A percentile compares a stretch with the other conserved stretches of the same genome.
These are phyloP conservation scores for Microcyclosporella mali DNA, from an alignment of 2,329 filamentous ascomycete species.

Conservation along the genomic window DNA sequence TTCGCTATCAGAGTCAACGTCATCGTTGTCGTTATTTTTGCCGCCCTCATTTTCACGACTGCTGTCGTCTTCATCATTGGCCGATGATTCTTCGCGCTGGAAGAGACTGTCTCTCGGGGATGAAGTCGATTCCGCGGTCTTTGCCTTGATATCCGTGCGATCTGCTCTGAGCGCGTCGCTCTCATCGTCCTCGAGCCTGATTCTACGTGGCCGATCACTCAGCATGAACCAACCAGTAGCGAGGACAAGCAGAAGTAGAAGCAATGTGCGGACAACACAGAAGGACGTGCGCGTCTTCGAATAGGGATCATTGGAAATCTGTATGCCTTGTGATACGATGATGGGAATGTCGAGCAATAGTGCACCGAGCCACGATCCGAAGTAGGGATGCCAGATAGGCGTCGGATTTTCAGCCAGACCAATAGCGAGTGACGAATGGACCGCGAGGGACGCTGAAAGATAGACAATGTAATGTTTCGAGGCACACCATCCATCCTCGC, in stretches of 20 bases:
- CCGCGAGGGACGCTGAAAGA: slow-evolving; percentile 14
- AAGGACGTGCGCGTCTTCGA: slow-evolving; percentile 10
- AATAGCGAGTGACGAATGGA: slow-evolving; percentile 19
- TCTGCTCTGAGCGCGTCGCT: slow-evolving; percentile 21
- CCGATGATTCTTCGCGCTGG: slow-evolving; percentile 2
- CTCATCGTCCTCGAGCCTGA: slow-evolving; percentile 16
- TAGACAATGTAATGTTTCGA: slow-evolving; percentile 24
- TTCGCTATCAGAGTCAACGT: slow-evolving; percentile 29
- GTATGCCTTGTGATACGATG: slow-evolving; percentile 14
- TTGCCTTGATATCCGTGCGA: slow-evolving; percentile 10
- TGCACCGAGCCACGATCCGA: slow-evolving; percentile 22
- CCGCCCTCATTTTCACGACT: slow-evolving; percentile 3
- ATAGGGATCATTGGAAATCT: slow-evolving; percentile 9
- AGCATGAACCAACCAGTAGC: slow-evolving; percentile 12
- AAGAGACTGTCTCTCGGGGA: slow-evolving; percentile 8
- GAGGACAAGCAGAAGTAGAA: slow-evolving; percentile 13
- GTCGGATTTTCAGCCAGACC: slow-evolving; percentile 21
- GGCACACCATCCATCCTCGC: slow-evolving; percentile 9
- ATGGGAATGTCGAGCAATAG: slow-evolving; percentile 21
- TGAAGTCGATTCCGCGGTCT: slow-evolving; percentile 1
- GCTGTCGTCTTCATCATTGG: slow-evolving; percentile 3
- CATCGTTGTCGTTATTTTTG: slow-evolving; percentile 14
- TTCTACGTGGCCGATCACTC: slow-evolving; percentile 12
- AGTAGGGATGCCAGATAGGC: slow-evolving; percentile 28
- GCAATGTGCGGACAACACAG: slow-evolving; percentile 13